Conservation (phyloP, 164 flowering plant genomes). For the Umbellularia californica region DNA sequence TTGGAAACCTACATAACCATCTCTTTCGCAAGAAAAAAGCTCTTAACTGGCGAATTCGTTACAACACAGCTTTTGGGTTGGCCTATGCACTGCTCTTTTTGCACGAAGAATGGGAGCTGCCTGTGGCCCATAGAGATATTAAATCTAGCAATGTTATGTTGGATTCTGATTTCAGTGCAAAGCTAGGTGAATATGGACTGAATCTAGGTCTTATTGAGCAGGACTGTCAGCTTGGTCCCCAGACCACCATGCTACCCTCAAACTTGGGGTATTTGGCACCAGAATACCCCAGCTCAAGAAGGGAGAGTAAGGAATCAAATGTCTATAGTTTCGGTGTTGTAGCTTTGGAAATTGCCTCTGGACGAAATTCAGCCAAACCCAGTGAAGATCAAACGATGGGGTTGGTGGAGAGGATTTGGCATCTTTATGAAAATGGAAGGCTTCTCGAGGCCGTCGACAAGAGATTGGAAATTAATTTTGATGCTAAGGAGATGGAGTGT, state of each 20-base stretch:
- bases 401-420: constrained; percentile 43
- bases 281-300: constrained; percentile 29
- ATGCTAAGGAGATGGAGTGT: constrained; percentile 14
- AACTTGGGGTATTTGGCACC: constrained; percentile 56
- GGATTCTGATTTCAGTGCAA: constrained; percentile 18
- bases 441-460: constrained; percentile 19
- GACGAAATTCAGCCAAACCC: constrained; percentile 25
- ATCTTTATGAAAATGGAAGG: constrained; percentile 26
- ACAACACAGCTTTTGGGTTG: constrained; percentile 2
- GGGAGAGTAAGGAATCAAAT: constrained; percentile 46
- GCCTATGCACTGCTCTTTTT: constrained; percentile 21
- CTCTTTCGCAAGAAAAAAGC: constrained; percentile 21
- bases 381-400: constrained; percentile 11
- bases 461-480: constrained; percentile 21
- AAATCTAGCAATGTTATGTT: constrained; percentile 56
- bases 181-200: constrained; percentile 9
- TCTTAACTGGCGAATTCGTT: constrained; percentile 15
- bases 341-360: constrained; percentile 40
- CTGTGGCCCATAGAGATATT: constrained; percentile 46
- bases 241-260: constrained; percentile 39
- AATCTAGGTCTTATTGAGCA: constrained; percentile 5
- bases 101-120: constrained; percentile 45
- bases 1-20: constrained; percentile 38
- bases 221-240: neutral
- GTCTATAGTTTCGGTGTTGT: constrained; percentile 49